phyloP scores from a whole-genome alignment of 331 rosid species.

The Stylosanthes scabra region DNA sequence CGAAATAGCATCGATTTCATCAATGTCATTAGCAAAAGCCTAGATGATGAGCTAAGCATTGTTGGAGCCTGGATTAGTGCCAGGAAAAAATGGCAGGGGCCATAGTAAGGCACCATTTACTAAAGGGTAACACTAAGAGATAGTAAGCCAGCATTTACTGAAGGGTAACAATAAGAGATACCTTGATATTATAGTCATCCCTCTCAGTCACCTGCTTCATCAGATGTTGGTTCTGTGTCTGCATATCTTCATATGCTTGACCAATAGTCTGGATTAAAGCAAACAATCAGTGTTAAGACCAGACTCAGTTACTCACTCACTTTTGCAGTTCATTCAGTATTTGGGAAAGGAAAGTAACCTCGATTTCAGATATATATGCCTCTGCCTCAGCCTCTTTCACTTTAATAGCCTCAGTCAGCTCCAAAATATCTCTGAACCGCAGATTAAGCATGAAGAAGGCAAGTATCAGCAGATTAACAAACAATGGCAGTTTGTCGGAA shows the following conservation, averaged over 20 bases:
- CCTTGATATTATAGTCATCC: constrained; percentile 98
- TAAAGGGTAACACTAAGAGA: constrained; percentile 32
- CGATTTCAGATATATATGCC: constrained; percentile 94
- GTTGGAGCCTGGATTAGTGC: constrained; percentile 21
- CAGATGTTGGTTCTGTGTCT: constrained; percentile 91
- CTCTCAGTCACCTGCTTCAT: constrained; percentile 90
- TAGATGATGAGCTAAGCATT: constrained; percentile 30
- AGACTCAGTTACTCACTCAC: background rate
- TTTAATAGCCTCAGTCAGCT: constrained; percentile 79
- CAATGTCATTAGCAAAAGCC: constrained; percentile 22
- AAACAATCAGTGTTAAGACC: constrained; percentile 19
- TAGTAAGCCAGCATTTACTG: constrained; percentile 13
- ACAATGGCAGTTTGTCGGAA: constrained; percentile 21
- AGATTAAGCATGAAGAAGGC: constrained; percentile 25
- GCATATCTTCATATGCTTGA: constrained; percentile 99
- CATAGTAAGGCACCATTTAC: constrained; percentile 16
- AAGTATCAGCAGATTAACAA: constrained; percentile 26
- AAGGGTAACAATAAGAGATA: constrained; percentile 40
- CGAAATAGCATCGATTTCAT: constrained; percentile 19
- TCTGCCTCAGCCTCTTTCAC: constrained; percentile 90
- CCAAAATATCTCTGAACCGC: constrained; percentile 72
- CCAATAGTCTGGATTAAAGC: constrained; percentile 78
- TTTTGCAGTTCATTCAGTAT: constrained; percentile 9
- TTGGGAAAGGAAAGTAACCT: constrained; percentile 53
- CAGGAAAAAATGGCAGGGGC: constrained; percentile 16